Percentiles rank a stretch among this genome's conserved stretches.
phyloP scores from a whole-genome alignment of 768 basidiomycete species.

The Leccinellum albellum region DNA sequence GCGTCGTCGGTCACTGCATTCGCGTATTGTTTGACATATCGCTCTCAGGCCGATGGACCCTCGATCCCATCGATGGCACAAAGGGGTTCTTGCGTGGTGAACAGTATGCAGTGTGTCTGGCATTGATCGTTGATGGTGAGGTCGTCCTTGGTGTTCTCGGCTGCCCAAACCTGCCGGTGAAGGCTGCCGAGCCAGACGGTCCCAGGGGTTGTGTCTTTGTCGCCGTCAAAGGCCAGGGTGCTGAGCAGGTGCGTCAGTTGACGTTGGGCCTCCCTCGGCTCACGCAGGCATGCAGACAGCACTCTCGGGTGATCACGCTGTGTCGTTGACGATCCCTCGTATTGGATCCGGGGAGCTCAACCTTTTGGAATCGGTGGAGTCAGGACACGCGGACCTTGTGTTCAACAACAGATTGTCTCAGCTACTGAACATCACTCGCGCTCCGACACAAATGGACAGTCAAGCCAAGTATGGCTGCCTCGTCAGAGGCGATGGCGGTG shows the following conservation, averaged over 20 bases:
- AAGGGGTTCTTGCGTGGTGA: constrained; percentile 90
- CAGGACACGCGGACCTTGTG: constrained; percentile 85
- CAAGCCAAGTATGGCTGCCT: constrained; percentile 94
- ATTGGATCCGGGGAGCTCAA: constrained; percentile 46
- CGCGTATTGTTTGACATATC: neutral
- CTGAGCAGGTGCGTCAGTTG: constrained; percentile 52
- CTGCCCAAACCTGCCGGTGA: constrained; percentile 83
- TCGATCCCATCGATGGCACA: constrained; percentile 90
- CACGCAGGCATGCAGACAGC: constrained; percentile 39
- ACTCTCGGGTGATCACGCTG: constrained; percentile 47
- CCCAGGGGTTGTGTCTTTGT: constrained; percentile 80
- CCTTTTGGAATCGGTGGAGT: constrained; percentile 91
- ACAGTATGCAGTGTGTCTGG: constrained; percentile 90
- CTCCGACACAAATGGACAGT: constrained; percentile 85
- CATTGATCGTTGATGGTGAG: constrained; percentile 72
- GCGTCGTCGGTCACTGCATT: constrained; percentile 29
- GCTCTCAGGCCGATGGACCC: constrained; percentile 72
- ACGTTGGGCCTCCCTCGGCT: neutral
- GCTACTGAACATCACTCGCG: constrained; percentile 58
- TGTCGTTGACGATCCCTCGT: constrained; percentile 45
- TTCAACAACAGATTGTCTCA: constrained; percentile 73
- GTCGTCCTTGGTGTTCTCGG: constrained; percentile 86
- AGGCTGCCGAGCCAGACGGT: constrained; percentile 48
- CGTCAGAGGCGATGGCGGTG: constrained; percentile 79
- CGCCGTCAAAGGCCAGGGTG: constrained; percentile 83